Conservation (phyloP, 495 filamentous ascomycete genomes). For the Neurospora sublineolata region DNA sequence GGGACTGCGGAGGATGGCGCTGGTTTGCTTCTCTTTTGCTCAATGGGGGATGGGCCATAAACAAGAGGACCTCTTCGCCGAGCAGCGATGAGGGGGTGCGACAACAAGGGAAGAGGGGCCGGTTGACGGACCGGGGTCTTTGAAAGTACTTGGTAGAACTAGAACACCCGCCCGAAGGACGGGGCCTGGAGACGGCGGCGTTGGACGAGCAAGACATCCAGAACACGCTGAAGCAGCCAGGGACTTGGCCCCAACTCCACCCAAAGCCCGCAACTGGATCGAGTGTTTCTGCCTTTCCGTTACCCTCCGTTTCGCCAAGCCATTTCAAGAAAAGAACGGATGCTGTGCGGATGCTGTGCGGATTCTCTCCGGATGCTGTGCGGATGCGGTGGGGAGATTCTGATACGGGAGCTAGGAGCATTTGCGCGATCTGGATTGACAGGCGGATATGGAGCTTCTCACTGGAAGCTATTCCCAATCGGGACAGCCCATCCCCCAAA, state of each 20-base stretch:
- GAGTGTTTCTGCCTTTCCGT: not conserved
- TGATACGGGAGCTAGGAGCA: not conserved
- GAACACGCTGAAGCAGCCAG: not conserved
- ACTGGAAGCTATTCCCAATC: not conserved
- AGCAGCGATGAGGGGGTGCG: conserved; percentile 10
- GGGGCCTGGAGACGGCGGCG: not conserved
- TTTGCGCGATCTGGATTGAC: not conserved
- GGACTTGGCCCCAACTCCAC: not conserved
- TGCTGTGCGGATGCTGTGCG: not conserved
- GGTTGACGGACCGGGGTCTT: conserved; percentile 15
- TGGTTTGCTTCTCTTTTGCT: not conserved
- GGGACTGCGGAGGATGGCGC: conserved; percentile 3
- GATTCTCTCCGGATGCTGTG: not conserved
- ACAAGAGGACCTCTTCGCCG: conserved; percentile 9
- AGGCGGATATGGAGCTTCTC: not conserved
- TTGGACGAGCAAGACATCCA: conserved; percentile 6
- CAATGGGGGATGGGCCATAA: not conserved
- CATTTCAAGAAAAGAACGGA: not conserved
- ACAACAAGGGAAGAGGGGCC: conserved; percentile 10
- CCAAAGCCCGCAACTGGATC: not conserved
- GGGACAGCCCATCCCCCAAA: not conserved
- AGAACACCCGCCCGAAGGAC: conserved; percentile 3
- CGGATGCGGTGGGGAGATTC: not conserved
- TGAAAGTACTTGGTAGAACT: conserved; percentile 14
- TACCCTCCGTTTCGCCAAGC: not conserved